Base-by-base conservation (phyloP, 2,329 filamentous ascomycete genomes). In the Arthrobotrys sinensis region DNA sequence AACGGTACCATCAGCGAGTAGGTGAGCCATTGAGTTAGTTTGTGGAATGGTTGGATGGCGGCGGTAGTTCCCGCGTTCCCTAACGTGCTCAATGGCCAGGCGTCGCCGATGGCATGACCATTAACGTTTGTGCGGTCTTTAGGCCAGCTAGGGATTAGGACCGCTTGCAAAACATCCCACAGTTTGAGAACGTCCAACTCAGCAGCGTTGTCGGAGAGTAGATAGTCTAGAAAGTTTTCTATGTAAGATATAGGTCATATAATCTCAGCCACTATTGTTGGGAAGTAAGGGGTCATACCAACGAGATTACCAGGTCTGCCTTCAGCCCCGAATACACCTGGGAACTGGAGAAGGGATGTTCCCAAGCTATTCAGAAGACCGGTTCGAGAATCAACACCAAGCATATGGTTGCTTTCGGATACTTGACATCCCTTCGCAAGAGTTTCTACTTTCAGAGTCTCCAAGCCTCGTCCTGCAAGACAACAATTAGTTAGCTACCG, bases 1-100 rank as follows among this genome's bases (percentile, higher is more conserved):
- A 97, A 96, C 0, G 94, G 94, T 32, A 94, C 91, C 92, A 96
- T 96, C 69, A 97, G 88, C 1, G 93, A 97, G 85, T 97, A 97
- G 55, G 92, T 93, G 69, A 97, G 90, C 94, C 94, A 97, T 84
- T 97, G 94, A 0, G 94, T 96, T 34, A 97, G 88, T 85, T 97
- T 97, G 87, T 97, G 94, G 86, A 97, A 97, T 0, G 94, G 94
- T 4, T 87, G 85, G 11, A 88, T 88, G 19, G 80, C 79, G 10
- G 69, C 75, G n/a, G 81, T 60, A 24, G 52, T 40, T 10, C 14
- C 46, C 11, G 94, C 89, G 81, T 96, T 94, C 80, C 88, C 91
- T 89, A 98, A 93, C 34, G 91, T 89, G 11, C 89, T 90, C 85
- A 94, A 97, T 0, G 91, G 92, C 96, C 96, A 99, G 28, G 96